Evolutionary conservation across 129 eudicot genomes (phyloP), one percentile per base, ranked within the genome.

Genomic region (Centella asiatica): DNA sequence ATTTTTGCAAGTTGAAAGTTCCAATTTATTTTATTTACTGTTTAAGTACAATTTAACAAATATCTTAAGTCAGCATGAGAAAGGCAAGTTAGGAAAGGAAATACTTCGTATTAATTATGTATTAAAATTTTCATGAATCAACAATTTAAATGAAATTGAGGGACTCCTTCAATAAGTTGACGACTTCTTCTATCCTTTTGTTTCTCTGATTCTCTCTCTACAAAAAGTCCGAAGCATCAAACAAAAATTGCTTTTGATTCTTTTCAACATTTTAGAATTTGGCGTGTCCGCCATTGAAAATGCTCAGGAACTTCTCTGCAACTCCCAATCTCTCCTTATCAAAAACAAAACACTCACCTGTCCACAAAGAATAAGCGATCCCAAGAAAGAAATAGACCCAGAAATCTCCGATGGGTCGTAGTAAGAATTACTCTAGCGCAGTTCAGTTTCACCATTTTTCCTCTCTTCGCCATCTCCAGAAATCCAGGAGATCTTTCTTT

Each of bases 401-500:
- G n/a, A 32, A 64, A 39, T 19, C 60, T 47, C 29, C 71, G 60
- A 77, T 77, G 80, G 81, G 74, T 12, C 49, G 54, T 20, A 57
- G 32, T 49, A 69, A 45, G 50, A 53, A 31, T 54, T 34, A 24
- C 65, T 44, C 45, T 8, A 68, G 25, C 47, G 4, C 46, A 24
- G 2, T 46, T 58, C 6, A 52, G 50, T 34, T 34, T 58, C 63
- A 58, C 40, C 60, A 54, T 33, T 73, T 48, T 57, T 44, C 33
- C 62, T 57, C 62, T 50, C 49, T 63, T 55, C 40, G 33, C 57
- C 71, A 61, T 26, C 62, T 57, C 23, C 70, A 46, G 9, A 67
- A 50, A 44, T 34, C 40, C 34, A 78, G 45, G 59, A 87, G 67
- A 65, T 83, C 80, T 44, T 37, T 87, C 71, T 74, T 65, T 65